phyloP scores from a whole-genome alignment of 768 basidiomycete genomes.

The Amanita jacksonii region DNA sequence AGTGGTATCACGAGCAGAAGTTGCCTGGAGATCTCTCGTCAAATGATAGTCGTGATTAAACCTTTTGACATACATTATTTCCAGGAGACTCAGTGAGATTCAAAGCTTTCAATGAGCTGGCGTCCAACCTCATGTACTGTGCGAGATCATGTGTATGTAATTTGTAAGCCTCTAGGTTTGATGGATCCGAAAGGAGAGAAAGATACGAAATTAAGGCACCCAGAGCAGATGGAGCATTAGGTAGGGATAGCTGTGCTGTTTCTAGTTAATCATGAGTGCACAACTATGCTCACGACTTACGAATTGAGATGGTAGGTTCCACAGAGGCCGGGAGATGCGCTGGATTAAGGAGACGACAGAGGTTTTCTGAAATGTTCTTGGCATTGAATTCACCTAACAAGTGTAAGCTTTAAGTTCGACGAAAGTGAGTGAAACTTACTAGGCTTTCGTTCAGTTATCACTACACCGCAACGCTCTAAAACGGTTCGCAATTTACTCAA shows the following conservation, averaged over 20 bases:
- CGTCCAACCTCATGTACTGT: constrained; percentile 94
- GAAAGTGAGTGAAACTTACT: constrained; percentile 36
- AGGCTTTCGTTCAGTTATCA: constrained; percentile 83
- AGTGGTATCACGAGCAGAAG: constrained; percentile 72
- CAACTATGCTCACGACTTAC: constrained; percentile 25
- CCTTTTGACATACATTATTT: constrained; percentile 30
- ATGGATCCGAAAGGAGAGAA: constrained; percentile 62
- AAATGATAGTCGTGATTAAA: too few species aligned
- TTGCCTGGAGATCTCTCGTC: constrained; percentile 34
- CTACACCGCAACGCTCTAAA: constrained; percentile 83
- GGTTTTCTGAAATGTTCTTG: constrained; percentile 72
- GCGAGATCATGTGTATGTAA: constrained; percentile 84
- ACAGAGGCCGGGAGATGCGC: constrained; percentile 31
- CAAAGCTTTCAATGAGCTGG: constrained; percentile 85
- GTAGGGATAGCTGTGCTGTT: constrained; percentile 68
- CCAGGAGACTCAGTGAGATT: constrained; percentile 72
- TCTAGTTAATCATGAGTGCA: neutral
- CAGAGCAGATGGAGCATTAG: constrained; percentile 70
- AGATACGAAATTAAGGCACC: constrained; percentile 80
- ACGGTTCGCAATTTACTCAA: constrained; percentile 79
- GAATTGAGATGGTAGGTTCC: constrained; percentile 42
- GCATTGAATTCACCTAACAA: constrained; percentile 71
- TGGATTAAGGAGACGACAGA: constrained; percentile 57
- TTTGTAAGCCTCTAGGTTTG: constrained; percentile 72
- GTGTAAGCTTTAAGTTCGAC: neutral